These are phyloP conservation scores for Phytophthora crassamura DNA, from an alignment of 352 stramenopile species.

Conservation along the genomic window DNA sequence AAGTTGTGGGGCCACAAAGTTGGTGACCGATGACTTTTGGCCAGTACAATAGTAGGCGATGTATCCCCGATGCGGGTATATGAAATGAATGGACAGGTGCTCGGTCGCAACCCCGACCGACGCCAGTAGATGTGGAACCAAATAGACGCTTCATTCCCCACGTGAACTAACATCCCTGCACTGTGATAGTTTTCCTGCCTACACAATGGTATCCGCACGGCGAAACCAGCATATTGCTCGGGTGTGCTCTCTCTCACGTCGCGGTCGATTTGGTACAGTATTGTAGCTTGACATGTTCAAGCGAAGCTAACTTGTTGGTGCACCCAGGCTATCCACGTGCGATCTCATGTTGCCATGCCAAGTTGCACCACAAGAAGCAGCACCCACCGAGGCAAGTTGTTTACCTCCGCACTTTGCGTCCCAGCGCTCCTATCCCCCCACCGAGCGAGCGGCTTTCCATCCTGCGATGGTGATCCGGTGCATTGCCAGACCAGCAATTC, in stretches of 20 bases:
- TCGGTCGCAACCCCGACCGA: not conserved
- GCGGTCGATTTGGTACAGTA: no score
- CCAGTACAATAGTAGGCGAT: slow-evolving; percentile 16
- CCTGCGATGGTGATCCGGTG: slow-evolving; percentile 28
- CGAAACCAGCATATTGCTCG: no score
- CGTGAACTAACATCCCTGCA: not conserved
- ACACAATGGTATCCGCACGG: slow-evolving; percentile 5
- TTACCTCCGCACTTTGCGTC: slow-evolving; percentile 13
- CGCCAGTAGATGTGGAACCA: slow-evolving; percentile 26
- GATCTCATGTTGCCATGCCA: no score
- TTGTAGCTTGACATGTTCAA: no score
- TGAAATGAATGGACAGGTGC: slow-evolving; percentile 28
- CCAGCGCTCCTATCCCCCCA: slow-evolving; percentile 16
- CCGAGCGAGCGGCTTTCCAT: slow-evolving; percentile 27
- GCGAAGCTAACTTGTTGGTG: no score
- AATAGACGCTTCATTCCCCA: slow-evolving; percentile 25
- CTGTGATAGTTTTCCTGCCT: slow-evolving; percentile 1
- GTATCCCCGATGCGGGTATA: slow-evolving; percentile 26
- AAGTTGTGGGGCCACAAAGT: no score
- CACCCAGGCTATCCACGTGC: no score
- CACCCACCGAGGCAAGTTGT: not conserved
- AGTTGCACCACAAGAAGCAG: no score
- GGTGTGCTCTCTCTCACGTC: no score
- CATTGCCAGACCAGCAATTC: slow-evolving; percentile 29
- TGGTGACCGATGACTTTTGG: no score